phyloP scores from a whole-genome alignment of 805 yeast species.

The Grigorovia yakushimaensis region DNA sequence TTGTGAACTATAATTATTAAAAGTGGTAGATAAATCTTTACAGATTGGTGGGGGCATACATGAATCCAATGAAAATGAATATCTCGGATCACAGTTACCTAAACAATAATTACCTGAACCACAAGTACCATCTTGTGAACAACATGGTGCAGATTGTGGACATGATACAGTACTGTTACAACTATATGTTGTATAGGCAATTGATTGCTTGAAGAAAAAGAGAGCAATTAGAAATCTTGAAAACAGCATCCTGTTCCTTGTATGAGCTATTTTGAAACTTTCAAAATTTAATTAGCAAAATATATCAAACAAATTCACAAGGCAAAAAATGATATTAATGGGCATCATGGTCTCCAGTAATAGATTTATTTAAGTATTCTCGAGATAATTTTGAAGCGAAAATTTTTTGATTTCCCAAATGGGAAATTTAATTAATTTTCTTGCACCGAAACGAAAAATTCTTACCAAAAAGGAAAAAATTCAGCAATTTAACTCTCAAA shows the following conservation, averaged over 20 bases:
- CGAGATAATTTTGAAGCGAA: background rate
- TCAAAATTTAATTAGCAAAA: no score
- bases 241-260: background rate
- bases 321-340: background rate
- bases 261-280: background rate
- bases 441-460: background rate
- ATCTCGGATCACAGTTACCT: constrained; percentile 80
- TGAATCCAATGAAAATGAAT: constrained; percentile 47
- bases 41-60: constrained; percentile 86
- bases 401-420: background rate
- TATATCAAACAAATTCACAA: no score
- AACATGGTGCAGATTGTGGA: constrained; percentile 78
- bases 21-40: constrained; percentile 36
- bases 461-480: background rate
- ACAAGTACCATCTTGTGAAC: constrained; percentile 71
- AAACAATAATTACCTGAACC: constrained; percentile 68
- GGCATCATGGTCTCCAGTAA: background rate
- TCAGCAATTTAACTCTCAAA: no score
- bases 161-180: constrained; percentile 53
- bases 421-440: background rate
- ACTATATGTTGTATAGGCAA: constrained; percentile 4
- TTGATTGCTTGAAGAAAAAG: background rate
- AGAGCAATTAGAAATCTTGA: background rate
- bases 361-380: background rate
- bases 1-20: constrained; percentile 29